A percentile compares a stretch with the other conserved stretches of the same genome.
Conservation (phyloP, 768 basidiomycete species). For the Mycena galopus region DNA sequence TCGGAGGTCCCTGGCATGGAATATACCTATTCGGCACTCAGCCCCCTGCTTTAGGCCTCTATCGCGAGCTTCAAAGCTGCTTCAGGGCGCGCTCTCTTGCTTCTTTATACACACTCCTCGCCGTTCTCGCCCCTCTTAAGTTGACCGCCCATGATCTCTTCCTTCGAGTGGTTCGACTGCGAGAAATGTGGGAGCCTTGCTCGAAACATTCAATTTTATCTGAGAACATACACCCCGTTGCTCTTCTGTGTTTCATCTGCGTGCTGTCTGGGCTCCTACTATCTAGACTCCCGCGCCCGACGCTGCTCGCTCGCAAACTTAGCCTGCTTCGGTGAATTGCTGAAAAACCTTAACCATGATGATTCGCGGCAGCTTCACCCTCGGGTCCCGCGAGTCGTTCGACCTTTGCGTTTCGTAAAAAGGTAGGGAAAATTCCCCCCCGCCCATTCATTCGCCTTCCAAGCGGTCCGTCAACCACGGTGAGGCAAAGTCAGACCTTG, state of each 20-base stretch:
- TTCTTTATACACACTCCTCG: slow-evolving; percentile 12
- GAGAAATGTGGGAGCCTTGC: not conserved
- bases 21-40: not conserved
- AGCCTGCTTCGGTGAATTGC: not conserved
- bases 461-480: not conserved
- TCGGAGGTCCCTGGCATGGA: not conserved
- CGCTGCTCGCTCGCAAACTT: not conserved
- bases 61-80: slow-evolving; percentile 10
- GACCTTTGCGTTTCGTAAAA: not conserved
- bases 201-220: not conserved
- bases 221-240: not conserved
- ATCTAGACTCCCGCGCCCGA: slow-evolving; percentile 12
- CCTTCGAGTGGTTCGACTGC: slow-evolving; percentile 7
- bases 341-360: not conserved
- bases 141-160: not conserved
- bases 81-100: slow-evolving; percentile 4
- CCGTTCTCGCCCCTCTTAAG: slow-evolving; percentile 3
- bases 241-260: slow-evolving; percentile 5
- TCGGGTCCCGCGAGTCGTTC: not conserved
- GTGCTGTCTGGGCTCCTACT: slow-evolving; percentile 1
- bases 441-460: not conserved
- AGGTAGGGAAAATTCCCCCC: not conserved
- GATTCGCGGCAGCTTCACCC: not conserved
- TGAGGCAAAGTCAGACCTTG: not conserved
- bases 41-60: slow-evolving; percentile 7